phyloP scores from a whole-genome alignment of 73 alveolate genomes.

The Breviolum minutum region DNA sequence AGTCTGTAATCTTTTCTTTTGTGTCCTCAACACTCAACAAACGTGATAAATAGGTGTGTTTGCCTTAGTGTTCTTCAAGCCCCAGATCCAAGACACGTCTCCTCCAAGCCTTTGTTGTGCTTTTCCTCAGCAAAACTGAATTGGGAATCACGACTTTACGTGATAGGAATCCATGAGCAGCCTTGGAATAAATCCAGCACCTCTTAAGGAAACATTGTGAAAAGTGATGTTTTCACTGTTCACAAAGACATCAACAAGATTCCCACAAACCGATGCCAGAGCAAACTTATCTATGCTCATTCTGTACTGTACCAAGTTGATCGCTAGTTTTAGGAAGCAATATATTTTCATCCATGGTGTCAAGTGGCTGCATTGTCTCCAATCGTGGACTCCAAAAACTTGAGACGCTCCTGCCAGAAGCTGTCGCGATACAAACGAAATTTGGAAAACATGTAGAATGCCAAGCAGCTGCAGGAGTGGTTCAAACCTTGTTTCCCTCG shows the following conservation, averaged over 20 bases:
- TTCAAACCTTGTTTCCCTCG: too few relatives aligned
- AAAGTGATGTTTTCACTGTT: not conserved
- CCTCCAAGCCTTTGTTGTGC: conserved; percentile 37
- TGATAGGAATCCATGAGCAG: not conserved
- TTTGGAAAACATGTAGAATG: too few relatives aligned
- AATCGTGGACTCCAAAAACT: not conserved
- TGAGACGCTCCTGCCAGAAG: conserved; percentile 25
- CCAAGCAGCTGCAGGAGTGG: too few relatives aligned
- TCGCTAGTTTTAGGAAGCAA: too few relatives aligned
- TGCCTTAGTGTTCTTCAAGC: not conserved
- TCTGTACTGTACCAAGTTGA: too few relatives aligned
- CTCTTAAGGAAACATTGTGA: not conserved
- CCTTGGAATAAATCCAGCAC: not conserved
- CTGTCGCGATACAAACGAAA: not conserved
- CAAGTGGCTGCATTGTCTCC: conserved; percentile 38
- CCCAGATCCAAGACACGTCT: not conserved
- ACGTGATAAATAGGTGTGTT: too few relatives aligned
- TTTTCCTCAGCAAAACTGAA: not conserved
- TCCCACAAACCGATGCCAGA: too few relatives aligned
- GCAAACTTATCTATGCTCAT: too few relatives aligned
- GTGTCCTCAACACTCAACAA: too few relatives aligned
- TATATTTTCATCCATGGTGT: not conserved
- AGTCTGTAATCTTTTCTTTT: conserved; percentile 6
- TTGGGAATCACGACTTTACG: not conserved
- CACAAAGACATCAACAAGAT: too few relatives aligned